phyloP scores from a whole-genome alignment of 2,329 filamentous ascomycete species.

The Hirsutella minnesotensis region DNA sequence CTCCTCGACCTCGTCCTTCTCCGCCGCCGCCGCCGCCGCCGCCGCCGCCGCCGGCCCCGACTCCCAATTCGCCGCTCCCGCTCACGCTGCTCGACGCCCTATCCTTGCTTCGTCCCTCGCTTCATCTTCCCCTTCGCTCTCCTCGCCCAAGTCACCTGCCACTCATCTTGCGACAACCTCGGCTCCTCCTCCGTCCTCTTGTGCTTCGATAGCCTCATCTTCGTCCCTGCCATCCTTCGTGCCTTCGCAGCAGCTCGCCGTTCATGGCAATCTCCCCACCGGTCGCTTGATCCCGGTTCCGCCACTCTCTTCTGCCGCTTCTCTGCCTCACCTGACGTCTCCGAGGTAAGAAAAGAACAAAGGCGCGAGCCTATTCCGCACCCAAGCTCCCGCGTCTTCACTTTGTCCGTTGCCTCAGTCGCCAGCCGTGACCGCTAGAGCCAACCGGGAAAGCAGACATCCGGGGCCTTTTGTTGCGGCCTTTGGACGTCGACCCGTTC shows the following conservation, averaged over 20 bases:
- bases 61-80: neutral
- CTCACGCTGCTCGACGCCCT: no score
- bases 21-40: neutral
- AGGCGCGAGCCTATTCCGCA: neutral
- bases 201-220: neutral
- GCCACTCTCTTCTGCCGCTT: constrained; percentile 9
- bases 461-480: neutral
- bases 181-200: neutral
- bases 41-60: constrained; percentile 1
- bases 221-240: neutral
- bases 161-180: neutral
- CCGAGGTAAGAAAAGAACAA: constrained; percentile 13
- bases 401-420: neutral
- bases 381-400: neutral
- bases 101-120: no score
- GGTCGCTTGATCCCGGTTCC: constrained; percentile 18
- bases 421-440: neutral
- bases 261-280: constrained; percentile 35
- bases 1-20: neutral
- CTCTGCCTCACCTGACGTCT: constrained; percentile 11
- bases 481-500: neutral
- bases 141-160: no score
- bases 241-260: constrained; percentile 8
- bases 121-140: no score
- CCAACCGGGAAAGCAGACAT: no score